Percentiles rank a stretch among this genome's conserved stretches.
These are phyloP conservation scores for Coelastrella sp. DNA, from an alignment of 139 green algal species.

Conservation along the genomic window DNA sequence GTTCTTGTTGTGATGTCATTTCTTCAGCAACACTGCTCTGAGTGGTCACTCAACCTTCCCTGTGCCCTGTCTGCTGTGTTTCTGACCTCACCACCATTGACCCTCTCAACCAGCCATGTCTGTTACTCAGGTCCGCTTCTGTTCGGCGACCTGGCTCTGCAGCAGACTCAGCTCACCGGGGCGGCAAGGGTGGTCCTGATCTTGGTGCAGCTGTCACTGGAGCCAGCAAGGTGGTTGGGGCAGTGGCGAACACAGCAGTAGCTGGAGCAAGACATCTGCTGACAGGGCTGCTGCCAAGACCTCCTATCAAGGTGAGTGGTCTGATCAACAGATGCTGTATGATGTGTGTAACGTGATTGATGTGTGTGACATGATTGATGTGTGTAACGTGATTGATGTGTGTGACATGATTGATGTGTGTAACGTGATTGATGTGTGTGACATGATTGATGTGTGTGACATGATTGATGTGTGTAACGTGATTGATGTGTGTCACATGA, in stretches of 20 bases:
- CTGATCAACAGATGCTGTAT: too few species aligned
- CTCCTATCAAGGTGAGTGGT: constrained; percentile 14
- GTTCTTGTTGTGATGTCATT: too few species aligned
- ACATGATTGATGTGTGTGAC: too few species aligned
- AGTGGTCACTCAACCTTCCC: too few species aligned
- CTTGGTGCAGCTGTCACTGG: constrained; percentile 37
- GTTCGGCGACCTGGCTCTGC: neutral
- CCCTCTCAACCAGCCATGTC: neutral
- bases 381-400: neutral
- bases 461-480: too few species aligned
- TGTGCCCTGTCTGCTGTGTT: neutral
- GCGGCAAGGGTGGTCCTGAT: neutral
- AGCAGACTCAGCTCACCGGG: too few species aligned
- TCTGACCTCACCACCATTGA: too few species aligned
- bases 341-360: neutral
- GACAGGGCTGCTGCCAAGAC: constrained; percentile 10
- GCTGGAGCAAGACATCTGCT: constrained; percentile 37
- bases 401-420: too few species aligned
- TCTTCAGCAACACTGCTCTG: too few species aligned
- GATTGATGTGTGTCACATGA: too few species aligned
- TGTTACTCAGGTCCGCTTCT: neutral
- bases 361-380: neutral
- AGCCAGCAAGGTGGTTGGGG: constrained; percentile 39
- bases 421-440: too few species aligned
- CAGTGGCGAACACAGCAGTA: constrained; percentile 26